Percentiles rank a stretch among this genome's conserved stretches.
phyloP scores from a whole-genome alignment of 352 stramenopile species.

The Peronospora destructor region DNA sequence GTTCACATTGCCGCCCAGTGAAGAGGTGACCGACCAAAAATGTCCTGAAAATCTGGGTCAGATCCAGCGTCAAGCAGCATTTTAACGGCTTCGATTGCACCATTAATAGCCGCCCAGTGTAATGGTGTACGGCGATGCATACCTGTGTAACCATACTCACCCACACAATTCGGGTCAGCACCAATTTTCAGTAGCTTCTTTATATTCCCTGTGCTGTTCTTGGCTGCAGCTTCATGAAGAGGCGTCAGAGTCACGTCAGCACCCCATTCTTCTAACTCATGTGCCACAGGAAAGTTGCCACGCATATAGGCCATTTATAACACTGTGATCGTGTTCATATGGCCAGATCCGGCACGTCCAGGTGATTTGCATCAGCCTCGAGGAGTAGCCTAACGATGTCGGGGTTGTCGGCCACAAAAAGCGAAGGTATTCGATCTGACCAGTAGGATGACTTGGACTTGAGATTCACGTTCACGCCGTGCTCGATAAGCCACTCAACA shows the following conservation, averaged over 20 bases:
- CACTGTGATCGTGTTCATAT: constrained; percentile 81
- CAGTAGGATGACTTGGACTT: constrained; percentile 68
- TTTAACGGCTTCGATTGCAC: constrained; percentile 44
- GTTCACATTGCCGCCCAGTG: constrained; percentile 51
- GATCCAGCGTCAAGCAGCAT: constrained; percentile 52
- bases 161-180: constrained; percentile 63
- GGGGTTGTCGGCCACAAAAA: constrained; percentile 75
- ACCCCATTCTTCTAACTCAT: constrained; percentile 78
- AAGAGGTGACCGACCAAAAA: constrained; percentile 51
- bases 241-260: constrained; percentile 71
- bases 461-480: constrained; percentile 64
- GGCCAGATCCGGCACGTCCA: constrained; percentile 77
- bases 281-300: constrained; percentile 71
- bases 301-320: constrained; percentile 73
- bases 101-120: constrained; percentile 75
- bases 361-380: constrained; percentile 53
- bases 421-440: constrained; percentile 56
- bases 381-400: constrained; percentile 71
- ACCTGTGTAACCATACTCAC: constrained; percentile 70
- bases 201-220: constrained; percentile 55
- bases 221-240: constrained; percentile 62
- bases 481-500: constrained; percentile 62
- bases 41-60: constrained; percentile 60
- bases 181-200: constrained; percentile 53
- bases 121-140: constrained; percentile 74